Percentiles rank a stretch among this genome's conserved stretches.
phyloP scores from a whole-genome alignment of 257 asterid genomes.

The Nicotiana noctiflora region DNA sequence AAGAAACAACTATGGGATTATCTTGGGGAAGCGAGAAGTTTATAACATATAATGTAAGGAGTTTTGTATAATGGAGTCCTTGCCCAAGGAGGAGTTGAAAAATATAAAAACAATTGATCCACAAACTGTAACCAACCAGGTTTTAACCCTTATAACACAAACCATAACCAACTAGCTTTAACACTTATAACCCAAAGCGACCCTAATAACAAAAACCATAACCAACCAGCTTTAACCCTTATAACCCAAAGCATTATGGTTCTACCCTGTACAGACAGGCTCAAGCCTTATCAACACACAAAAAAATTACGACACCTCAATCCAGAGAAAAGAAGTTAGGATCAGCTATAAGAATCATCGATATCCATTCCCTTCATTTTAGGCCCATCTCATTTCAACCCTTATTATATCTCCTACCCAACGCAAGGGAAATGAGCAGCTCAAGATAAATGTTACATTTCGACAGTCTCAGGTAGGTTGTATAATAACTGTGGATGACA shows the following conservation, averaged over 20 bases:
- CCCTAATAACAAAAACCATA: too few species aligned
- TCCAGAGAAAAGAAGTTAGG: background rate
- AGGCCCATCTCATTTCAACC: background rate
- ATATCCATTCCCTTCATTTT: background rate
- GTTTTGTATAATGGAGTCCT: background rate
- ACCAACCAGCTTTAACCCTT: slow-evolving; percentile 1
- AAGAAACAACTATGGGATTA: background rate
- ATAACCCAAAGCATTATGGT: background rate
- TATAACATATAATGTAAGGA: background rate
- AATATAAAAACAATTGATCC: background rate
- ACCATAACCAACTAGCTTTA: background rate
- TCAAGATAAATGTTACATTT: background rate
- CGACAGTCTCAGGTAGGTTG: background rate
- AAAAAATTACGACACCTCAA: background rate
- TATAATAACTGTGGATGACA: background rate
- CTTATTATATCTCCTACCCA: background rate
- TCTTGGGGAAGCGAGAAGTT: background rate
- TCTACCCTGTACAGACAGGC: background rate
- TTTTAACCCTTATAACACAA: background rate
- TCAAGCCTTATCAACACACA: background rate
- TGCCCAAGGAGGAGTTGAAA: background rate
- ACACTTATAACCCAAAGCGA: too few species aligned
- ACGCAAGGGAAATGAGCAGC: background rate
- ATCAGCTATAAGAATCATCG: background rate
- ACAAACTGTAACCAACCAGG: background rate